Conservation (phyloP, 345 rosid species). For the Xanthoceras sorbifolium region DNA sequence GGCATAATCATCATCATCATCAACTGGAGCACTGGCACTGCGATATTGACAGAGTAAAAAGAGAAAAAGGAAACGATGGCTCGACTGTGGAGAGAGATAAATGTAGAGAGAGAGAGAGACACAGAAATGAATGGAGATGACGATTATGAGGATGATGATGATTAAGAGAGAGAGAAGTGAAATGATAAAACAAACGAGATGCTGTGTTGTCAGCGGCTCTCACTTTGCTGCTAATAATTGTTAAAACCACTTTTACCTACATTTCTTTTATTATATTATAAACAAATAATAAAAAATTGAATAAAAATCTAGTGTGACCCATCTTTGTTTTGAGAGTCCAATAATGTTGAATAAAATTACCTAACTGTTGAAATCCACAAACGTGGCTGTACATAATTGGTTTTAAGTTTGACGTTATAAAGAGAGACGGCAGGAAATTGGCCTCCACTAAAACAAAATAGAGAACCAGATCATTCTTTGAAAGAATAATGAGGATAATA, state of each 20-base stretch:
- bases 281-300: background rate
- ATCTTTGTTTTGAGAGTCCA: background rate
- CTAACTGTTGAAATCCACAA: background rate
- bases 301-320: conserved; percentile 12
- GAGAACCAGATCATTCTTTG: conserved; percentile 9
- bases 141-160: conserved; percentile 76
- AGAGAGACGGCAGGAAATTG: background rate
- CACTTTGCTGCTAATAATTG: conserved; percentile 88
- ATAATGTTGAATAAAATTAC: conserved; percentile 13
- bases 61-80: conserved; percentile 16
- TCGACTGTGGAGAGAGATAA: conserved; percentile 25
- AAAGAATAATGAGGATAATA: conserved; percentile 5
- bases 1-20: conserved; percentile 41
- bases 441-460: background rate
- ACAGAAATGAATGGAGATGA: conserved; percentile 42
- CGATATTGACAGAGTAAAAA: conserved; percentile 28
- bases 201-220: conserved; percentile 78
- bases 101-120: conserved; percentile 32
- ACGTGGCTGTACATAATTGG: background rate
- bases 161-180: conserved; percentile 47
- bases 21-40: conserved; percentile 31
- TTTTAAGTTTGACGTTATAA: background rate
- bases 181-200: conserved; percentile 54
- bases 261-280: conserved; percentile 23
- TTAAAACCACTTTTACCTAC: conserved; percentile 46